These are phyloP conservation scores for Dentiscutata heterogama DNA, from an alignment of 371 early-diverging fungal species.

Conservation along the genomic window DNA sequence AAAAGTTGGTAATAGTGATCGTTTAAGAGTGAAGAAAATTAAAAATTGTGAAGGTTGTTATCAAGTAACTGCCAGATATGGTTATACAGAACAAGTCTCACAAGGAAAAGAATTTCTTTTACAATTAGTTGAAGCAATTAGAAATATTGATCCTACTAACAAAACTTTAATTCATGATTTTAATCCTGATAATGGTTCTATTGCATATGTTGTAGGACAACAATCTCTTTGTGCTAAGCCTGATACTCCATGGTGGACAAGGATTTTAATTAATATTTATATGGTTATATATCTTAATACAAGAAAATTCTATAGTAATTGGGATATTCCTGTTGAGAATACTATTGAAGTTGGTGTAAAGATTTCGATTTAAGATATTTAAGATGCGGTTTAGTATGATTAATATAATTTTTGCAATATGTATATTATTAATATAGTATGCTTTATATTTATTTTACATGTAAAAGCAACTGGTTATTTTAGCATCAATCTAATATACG, in stretches of 20 bases:
- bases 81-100: constrained; percentile 51
- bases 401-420: no score
- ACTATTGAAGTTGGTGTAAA: constrained; percentile 31
- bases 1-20: constrained; percentile 49
- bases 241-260: not conserved
- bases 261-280: not conserved
- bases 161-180: not conserved
- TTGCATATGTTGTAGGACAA: constrained; percentile 19
- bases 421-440: no score
- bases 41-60: constrained; percentile 44
- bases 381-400: not conserved
- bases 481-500: no score
- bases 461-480: no score
- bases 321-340: constrained; percentile 20
- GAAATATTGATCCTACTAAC: not conserved
- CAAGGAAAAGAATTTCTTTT: constrained; percentile 37
- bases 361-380: constrained; percentile 10
- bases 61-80: constrained; percentile 51
- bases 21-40: constrained; percentile 49
- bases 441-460: no score
- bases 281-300: constrained; percentile 4
- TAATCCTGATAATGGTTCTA: not conserved
- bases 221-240: not conserved
- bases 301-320: constrained; percentile 25
- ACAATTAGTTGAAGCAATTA: not conserved